Evolutionary conservation across 2,329 filamentous ascomycete species (phyloP), one percentile per base, ranked within the genome.

Genomic region (Phialocephala sp.): DNA sequence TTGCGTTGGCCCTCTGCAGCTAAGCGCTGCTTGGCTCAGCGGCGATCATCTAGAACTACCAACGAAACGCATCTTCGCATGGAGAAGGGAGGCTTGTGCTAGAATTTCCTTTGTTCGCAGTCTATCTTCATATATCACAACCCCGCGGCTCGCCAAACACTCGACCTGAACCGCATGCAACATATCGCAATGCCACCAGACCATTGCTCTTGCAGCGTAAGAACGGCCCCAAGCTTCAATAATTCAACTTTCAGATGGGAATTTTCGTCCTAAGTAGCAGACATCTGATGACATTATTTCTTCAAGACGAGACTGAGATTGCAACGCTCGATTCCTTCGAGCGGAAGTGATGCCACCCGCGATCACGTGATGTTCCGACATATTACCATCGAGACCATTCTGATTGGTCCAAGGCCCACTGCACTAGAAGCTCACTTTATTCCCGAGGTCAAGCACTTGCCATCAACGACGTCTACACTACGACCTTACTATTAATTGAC

Each of bases 111-210:
- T 32, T 32, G 27, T 6, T 32, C 27, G 27, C 27, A 32, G 27
- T 32, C 6, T 41, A 41, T n/a, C n/a, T 22, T 47, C 43, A 56
- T 8, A 41, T 41, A 56, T 63, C 39, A 63, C 41, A 63, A 35
- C 1, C 62, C 62, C 22, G 56, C 56, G 14, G 62, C 62, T 59
- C 62, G 58, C 45, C 43, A 71, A 64, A 60, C 80, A 77, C 60
- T 79, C 77, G 0, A 76, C 73, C 57, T 80, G 78, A n/a, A 80
- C 78, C 1, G 78, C 78, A 62, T 80, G 78, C 41, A 76, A 77
- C 43, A 78, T 72, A 72, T 81, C 79, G 39, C 73, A 72, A 59
- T 80, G 79, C 79, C 78, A 80, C 74, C 77, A 81, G 36, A 82
- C 75, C 0, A 75, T 80, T 66, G 81, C 80, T 0, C 79, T 79